Evolutionary conservation across 257 asterid species (phyloP).

Genomic region (Solanum pinnatisectum): DNA sequence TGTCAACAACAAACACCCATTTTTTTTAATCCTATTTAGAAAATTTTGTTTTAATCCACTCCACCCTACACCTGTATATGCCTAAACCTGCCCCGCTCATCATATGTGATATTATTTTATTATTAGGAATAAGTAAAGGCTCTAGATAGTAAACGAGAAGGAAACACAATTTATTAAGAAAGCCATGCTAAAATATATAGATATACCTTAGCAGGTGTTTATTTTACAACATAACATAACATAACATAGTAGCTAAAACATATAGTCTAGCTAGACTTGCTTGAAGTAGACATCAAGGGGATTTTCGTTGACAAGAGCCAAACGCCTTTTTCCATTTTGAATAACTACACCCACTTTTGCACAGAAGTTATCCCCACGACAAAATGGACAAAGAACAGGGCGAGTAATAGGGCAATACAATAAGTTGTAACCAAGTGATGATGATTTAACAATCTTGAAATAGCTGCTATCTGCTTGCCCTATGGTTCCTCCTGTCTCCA

Average conservation of each 20-base stretch:
- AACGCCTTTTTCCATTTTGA: too few relatives aligned
- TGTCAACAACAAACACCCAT: too few relatives aligned
- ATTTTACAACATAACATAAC: background rate
- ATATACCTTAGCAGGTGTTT: background rate
- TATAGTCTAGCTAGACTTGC: background rate
- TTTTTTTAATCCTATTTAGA: too few relatives aligned
- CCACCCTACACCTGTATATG: too few relatives aligned
- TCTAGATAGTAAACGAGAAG: background rate
- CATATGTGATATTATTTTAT: too few relatives aligned
- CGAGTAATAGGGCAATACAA: background rate
- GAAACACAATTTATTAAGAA: background rate
- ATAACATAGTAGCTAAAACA: background rate
- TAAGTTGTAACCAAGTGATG: background rate
- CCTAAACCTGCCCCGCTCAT: too few relatives aligned
- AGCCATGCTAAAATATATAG: background rate
- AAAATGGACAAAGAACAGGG: background rate
- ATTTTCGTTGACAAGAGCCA: background rate
- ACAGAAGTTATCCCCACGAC: background rate
- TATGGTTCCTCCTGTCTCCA: background rate
- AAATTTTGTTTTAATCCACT: too few relatives aligned
- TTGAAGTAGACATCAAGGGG: background rate
- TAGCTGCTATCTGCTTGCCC: background rate
- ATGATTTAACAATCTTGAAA: background rate
- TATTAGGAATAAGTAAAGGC: too few relatives aligned
- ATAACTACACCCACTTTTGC: background rate